Base-by-base conservation (phyloP, 2,329 filamentous ascomycete species). In the Truncatella angustata region DNA sequence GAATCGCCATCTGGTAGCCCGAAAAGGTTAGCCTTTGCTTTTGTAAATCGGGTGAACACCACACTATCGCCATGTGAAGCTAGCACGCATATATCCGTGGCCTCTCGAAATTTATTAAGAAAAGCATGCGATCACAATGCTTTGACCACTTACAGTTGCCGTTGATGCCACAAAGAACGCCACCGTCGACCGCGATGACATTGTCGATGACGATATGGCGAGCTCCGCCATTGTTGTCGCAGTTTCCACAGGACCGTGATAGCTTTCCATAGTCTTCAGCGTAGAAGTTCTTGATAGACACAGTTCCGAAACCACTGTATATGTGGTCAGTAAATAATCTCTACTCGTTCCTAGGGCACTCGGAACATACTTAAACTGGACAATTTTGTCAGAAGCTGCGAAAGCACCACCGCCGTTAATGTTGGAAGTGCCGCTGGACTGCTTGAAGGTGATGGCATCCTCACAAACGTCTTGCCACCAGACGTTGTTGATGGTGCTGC, bases 201-300 rank as follows among this genome's bases (percentile, higher is more conserved):
- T 72, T 72, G 60, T 73, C 65, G 51, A 79, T 67, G 53, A 75
- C 65, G 50, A 77, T 69, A 56, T 70, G 66, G 53, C 76, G 71
- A n/a, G 68, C 59, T 32, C 68, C 64, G 28, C 70, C 68, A 49
- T 70, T 68, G 35, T 54, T 65, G 10, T 63, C 66, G 66, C 76
- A 79, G 66, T 78, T 79, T 26, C 77, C 77, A 60, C 76, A 81
- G 54, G 68, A 73, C 50, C 77, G 73, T 52, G 74, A 74, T 12
- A 80, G 63, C 58, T 79, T 80, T 46, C 76, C 77, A 39, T 72
- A 73, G 55, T 70, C 66, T 45, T 68, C 62, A 48, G 70, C 70
- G 37, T 68, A 71, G 60, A 73, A 79, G 56, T 73, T 63, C 55
- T 67, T 70, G 55, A 72, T 62, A 14, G 59, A 56, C 16, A 72